A percentile compares a stretch with the other conserved stretches of the same genome.
Evolutionary conservation across 2,329 filamentous ascomycete species (phyloP).

Genomic region (Sporothrix curviconia): DNA sequence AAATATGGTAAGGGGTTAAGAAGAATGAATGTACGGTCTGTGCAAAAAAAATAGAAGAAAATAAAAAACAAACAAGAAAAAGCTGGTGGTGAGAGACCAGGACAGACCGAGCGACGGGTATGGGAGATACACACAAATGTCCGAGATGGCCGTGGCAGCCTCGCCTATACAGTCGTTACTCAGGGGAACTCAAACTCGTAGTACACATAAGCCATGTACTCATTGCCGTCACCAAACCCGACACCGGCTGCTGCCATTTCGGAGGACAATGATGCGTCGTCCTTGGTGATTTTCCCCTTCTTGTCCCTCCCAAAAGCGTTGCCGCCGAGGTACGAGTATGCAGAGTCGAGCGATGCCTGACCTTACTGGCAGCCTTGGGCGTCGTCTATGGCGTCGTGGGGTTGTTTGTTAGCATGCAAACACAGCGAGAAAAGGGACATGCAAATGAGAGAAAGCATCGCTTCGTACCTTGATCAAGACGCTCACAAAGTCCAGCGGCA

Average conservation of each 20-base stretch:
- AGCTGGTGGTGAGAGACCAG: neutral
- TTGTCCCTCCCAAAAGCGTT: constrained; percentile 93
- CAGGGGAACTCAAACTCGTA: constrained; percentile 80
- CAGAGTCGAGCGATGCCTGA: constrained; percentile 68
- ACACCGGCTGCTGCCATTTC: constrained; percentile 76
- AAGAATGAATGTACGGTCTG: neutral
- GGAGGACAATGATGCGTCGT: constrained; percentile 70
- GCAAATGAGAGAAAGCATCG: too few species aligned
- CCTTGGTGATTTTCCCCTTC: constrained; percentile 84
- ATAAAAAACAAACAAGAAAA: neutral
- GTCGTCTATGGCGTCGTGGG: constrained; percentile 55
- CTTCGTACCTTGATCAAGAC: constrained; percentile 73
- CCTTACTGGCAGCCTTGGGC: constrained; percentile 73
- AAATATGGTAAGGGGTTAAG: neutral
- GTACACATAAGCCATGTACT: constrained; percentile 95
- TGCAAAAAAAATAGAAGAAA: neutral
- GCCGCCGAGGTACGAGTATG: constrained; percentile 86
- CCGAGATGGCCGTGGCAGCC: too few species aligned
- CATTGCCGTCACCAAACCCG: constrained; percentile 61
- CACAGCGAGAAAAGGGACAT: too few species aligned
- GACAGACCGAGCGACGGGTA: too few species aligned
- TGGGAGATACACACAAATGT: too few species aligned
- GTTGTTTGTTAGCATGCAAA: constrained; percentile 18
- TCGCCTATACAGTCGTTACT: too few species aligned
- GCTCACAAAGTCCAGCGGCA: constrained; percentile 84